Base-by-base conservation (phyloP, 257 asterid genomes). In the Henckelia pumila region DNA sequence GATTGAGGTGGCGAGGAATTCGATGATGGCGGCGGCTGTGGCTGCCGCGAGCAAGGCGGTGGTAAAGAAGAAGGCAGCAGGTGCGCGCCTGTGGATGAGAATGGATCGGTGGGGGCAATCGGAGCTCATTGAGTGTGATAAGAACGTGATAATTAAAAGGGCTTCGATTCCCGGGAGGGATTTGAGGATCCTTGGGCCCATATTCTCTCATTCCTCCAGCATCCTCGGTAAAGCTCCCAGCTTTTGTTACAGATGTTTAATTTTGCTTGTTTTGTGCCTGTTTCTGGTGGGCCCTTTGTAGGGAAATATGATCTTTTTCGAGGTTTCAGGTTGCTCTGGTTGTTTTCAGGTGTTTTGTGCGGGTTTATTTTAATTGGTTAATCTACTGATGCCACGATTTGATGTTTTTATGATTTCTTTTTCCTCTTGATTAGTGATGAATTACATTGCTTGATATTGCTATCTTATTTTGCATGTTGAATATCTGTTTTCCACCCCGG, bases 21-120 rank as follows among this genome's bases (percentile, higher is more conserved):
- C 62, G 69, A 79, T 84, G 64, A 72, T 71, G 33, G 84, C 65
- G 56, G 49, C 37, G 11, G 73, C 56, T 11, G 64, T 75, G 9
- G 52, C 53, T 40, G 17, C 81, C 47, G 56, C 81, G 22, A 77
- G 53, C 73, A 86, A 82, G 82, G 64, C 71, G 24, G 67, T 72
- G 58, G 85, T 79, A 63, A 94, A 91, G 87, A 94, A 94, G 91
- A 77, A 83, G 32, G 89, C 86, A 1, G 96, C 83, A 3, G 89
- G 95, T 14, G 72, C 96, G 53, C 79, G 93, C 69, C 79, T 94
- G 65, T 94, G 99, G 99, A 94, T 94, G 99, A 81, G 95, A 81
- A 84, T 94, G 73, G 96, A 94, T 71, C 85, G 91, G 68, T 61
- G 47, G 64, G 99, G 99, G 63, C 90, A 87, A 53, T 91, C 99